Evolutionary conservation across 176 grass and related monocot species (phyloP), one percentile per base, ranked within the genome.

Genomic region (Oryza meyeriana): DNA sequence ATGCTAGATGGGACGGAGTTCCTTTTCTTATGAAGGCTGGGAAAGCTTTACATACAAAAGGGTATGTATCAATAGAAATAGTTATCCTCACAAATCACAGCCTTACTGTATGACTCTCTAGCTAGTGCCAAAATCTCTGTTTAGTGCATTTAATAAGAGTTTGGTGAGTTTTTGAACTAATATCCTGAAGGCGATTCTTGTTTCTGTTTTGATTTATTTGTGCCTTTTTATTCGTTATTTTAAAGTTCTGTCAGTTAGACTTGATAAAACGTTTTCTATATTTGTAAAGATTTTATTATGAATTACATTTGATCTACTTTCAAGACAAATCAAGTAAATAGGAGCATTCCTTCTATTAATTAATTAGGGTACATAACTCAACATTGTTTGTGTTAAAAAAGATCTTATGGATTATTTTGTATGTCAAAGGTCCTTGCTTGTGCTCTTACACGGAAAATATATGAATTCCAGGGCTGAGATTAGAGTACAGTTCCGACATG

Each of bases 11-110:
- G 95, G 95, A 98, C 72, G 95, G 95, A 75, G 92, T 98, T 39
- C 95, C 95, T 24, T 98, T 98, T 87, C 95, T 98, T 50, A 94
- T 98, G 95, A 98, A 94, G 82, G 86, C 92, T 75, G 92, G 92
- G 10, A 98, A 98, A 94, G 95, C 92, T 36, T 90, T 98, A 78
- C 89, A 97, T 65, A 87, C 85, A 44, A 92, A 91, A 36, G 52
- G 90, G 94, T 94, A 86, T 39, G 86, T 81, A 16, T 24, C n/a
- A 24, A 14, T 62, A 33, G n/a, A 75, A 70, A 27, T 64, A 57
- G 3, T 26, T 89, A 2, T 48, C 61, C 5, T 52, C 17, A 52
- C 47, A 52, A 52, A 52, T 52, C 47, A 52, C 47, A 48, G 20
- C 47, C 63, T 30, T 69, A 50, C 25, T 64, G 81, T 16, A 76